phyloP scores from a whole-genome alignment of 2,329 filamentous ascomycete species.

The Trichoderma atroviride region DNA sequence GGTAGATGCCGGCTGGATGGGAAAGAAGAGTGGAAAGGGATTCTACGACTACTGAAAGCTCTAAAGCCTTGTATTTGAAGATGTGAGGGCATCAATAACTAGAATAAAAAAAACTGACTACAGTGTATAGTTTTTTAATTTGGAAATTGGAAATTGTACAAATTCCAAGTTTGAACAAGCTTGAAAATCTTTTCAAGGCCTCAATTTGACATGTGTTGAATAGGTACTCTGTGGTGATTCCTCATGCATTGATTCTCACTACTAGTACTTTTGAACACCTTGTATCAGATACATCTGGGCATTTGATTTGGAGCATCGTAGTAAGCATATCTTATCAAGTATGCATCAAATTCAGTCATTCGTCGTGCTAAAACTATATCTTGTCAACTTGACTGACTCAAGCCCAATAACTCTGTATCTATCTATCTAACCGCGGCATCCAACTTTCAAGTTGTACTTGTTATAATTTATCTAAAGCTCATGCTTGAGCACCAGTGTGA shows the following conservation, averaged over 20 bases:
- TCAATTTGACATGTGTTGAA: neutral
- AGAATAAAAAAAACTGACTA: neutral
- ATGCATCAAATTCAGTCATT: neutral
- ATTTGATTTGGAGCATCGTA: neutral
- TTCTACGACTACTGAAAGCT: constrained; percentile 79
- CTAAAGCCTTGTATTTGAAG: neutral
- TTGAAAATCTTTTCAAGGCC: neutral
- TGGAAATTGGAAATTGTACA: neutral
- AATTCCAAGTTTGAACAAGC: neutral
- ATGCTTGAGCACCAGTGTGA: neutral
- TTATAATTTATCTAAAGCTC: neutral
- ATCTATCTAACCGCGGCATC: neutral
- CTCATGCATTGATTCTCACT: no score
- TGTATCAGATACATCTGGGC: neutral
- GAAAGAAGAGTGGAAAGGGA: constrained; percentile 95
- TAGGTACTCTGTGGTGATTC: neutral
- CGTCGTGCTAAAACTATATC: neutral
- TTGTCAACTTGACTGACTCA: neutral
- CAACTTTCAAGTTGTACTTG: neutral
- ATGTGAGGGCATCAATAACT: neutral
- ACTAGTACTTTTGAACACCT: no score
- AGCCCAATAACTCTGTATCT: no score
- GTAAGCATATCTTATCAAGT: neutral
- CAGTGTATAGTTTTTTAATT: neutral
- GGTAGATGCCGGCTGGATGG: constrained; percentile 97